Evolutionary conservation across 345 rosid species (phyloP).

Genomic region (Corchorus capsularis): DNA sequence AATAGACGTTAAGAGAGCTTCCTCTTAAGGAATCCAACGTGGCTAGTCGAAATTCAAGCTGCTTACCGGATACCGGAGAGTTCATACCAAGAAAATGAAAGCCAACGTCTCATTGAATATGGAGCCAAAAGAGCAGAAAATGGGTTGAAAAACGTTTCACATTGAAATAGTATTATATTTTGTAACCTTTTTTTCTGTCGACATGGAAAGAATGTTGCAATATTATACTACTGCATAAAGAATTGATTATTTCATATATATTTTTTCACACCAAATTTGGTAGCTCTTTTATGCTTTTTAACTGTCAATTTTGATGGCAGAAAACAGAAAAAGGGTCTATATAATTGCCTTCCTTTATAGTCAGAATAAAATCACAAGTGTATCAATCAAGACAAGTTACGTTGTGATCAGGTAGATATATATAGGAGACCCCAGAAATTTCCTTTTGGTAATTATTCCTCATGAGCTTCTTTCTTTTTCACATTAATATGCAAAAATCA

Average conservation of each 20-base stretch:
- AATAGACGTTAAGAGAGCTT: no score
- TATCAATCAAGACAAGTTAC: background rate
- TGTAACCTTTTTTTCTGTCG: background rate
- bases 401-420: background rate
- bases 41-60: no score
- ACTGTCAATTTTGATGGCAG: constrained; percentile 16
- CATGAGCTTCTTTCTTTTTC: constrained; percentile 3
- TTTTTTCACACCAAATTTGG: background rate
- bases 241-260: background rate
- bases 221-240: background rate
- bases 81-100: background rate
- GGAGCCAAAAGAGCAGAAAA: background rate
- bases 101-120: background rate
- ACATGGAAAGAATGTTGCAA: constrained; percentile 1
- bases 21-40: no score
- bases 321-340: constrained; percentile 7
- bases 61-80: no score
- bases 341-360: background rate
- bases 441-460: background rate
- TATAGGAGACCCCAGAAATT: background rate
- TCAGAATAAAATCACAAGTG: background rate
- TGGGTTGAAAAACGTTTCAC: background rate
- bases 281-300: background rate
- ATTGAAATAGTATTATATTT: background rate
- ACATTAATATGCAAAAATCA: background rate